Conservation (phyloP, 2,329 filamentous ascomycete genomes). For the Trichoderma hamatum region DNA sequence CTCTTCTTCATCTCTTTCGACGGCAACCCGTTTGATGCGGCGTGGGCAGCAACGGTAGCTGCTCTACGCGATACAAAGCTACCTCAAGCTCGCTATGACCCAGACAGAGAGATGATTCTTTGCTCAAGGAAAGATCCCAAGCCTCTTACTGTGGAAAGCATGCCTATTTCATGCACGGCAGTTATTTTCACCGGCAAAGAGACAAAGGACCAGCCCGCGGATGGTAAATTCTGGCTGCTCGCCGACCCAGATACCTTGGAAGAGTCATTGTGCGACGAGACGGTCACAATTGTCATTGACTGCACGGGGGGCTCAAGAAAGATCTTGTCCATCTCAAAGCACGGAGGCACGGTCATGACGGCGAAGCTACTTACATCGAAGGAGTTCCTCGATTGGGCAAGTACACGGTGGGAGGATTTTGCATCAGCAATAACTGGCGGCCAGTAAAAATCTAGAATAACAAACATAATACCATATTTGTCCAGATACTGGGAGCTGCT, state of each 20-base stretch:
- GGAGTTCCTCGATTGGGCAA: slow-evolving; percentile 50
- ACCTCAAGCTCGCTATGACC: slow-evolving; percentile 80
- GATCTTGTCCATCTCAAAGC: slow-evolving; percentile 78
- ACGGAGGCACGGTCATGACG: slow-evolving; percentile 73
- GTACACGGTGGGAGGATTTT: slow-evolving; percentile 43
- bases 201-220: slow-evolving; percentile 45
- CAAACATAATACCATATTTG: slow-evolving; percentile 35
- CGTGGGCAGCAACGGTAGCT: slow-evolving; percentile 82
- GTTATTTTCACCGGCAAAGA: slow-evolving; percentile 73
- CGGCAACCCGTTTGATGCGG: slow-evolving; percentile 88
- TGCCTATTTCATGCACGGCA: slow-evolving; percentile 78
- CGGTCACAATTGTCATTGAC: slow-evolving; percentile 82
- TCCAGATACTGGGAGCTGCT: not conserved
- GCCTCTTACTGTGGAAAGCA: slow-evolving; percentile 61
- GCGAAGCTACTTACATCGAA: slow-evolving; percentile 66
- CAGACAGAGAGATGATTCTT: slow-evolving; percentile 75
- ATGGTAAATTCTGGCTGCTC: slow-evolving; percentile 71
- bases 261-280: slow-evolving; percentile 81
- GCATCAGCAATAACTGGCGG: slow-evolving; percentile 38
- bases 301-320: slow-evolving; percentile 54
- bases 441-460: slow-evolving; percentile 10
- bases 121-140: slow-evolving; percentile 65
- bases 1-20: slow-evolving; percentile 93
- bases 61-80: slow-evolving; percentile 78
- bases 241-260: slow-evolving; percentile 90